A percentile compares a stretch with the other conserved stretches of the same genome.
These are phyloP conservation scores for Mycena alexandri DNA, from an alignment of 768 basidiomycete genomes.

Conservation along the genomic window DNA sequence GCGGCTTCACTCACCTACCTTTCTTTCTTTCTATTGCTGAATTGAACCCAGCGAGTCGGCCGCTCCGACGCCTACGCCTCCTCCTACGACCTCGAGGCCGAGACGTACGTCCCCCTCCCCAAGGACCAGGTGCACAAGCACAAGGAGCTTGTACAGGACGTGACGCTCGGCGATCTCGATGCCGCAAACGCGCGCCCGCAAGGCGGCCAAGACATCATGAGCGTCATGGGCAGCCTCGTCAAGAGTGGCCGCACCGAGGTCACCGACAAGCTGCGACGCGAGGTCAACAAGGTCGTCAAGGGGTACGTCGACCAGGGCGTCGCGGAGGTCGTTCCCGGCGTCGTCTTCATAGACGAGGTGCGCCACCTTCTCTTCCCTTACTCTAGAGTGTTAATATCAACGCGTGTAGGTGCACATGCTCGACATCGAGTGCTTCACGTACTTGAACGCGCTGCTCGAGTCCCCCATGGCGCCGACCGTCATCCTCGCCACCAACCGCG, in stretches of 20 bases:
- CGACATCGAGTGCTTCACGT: conserved; percentile 99
- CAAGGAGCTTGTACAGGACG: conserved; percentile 95
- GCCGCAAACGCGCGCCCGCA: conserved; percentile 96
- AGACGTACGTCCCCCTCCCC: conserved; percentile 97
- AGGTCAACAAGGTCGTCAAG: conserved; percentile 98
- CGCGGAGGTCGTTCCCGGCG: conserved; percentile 97
- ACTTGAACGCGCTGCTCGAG: conserved; percentile 95
- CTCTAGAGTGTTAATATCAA: background rate
- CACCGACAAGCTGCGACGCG: conserved; percentile 93
- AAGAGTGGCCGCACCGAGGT: conserved; percentile 96
- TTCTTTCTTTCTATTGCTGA: too few species aligned
- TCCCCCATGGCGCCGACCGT: conserved; percentile 98
- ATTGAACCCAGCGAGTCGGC: conserved; percentile 91
- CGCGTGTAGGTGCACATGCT: conserved; percentile 94
- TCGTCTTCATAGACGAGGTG: conserved; percentile 99
- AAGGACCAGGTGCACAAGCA: conserved; percentile 97
- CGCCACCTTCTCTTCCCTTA: conserved; percentile 4
- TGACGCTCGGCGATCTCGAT: conserved; percentile 95
- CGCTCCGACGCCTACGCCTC: conserved; percentile 98
- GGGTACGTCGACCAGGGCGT: conserved; percentile 98
- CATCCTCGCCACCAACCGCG: conserved; percentile 96
- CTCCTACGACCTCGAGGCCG: conserved; percentile 97
- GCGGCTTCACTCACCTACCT: too few species aligned
- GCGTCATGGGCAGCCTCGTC: conserved; percentile 92
- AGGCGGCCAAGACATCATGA: conserved; percentile 99